A percentile compares a stretch with the other conserved stretches of the same genome.
Conservation (phyloP, 345 rosid species). For the Hevea brasiliensis region DNA sequence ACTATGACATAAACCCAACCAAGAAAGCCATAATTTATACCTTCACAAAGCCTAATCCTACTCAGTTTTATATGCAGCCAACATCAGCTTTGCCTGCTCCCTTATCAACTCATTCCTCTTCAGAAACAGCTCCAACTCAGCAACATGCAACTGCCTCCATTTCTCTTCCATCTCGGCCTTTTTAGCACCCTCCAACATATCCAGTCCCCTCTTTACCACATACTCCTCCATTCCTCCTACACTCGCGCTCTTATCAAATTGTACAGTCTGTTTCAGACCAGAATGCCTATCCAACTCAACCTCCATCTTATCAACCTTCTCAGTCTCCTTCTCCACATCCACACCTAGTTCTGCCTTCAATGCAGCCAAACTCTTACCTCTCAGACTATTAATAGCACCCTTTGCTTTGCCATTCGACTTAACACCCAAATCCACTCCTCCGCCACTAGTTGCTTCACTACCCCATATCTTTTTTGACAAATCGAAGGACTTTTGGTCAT, state of each 20-base stretch:
- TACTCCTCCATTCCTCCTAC: constrained; percentile 18
- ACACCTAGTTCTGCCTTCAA: neutral
- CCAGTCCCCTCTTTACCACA: constrained; percentile 15
- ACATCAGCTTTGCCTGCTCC: constrained; percentile 21
- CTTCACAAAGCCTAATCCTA: neutral
- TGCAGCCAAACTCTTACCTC: neutral
- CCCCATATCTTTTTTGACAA: constrained; percentile 41
- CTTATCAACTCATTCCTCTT: constrained; percentile 15
- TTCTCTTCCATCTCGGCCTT: constrained; percentile 25
- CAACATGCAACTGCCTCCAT: constrained; percentile 30
- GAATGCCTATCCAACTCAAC: constrained; percentile 9
- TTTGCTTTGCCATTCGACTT: constrained; percentile 4
- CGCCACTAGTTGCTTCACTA: neutral
- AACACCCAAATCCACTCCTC: neutral
- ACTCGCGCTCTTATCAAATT: neutral
- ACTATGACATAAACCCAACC: neutral
- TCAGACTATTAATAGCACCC: neutral
- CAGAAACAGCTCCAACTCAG: constrained; percentile 29
- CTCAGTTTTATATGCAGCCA: constrained; percentile 17
- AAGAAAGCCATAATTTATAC: neutral
- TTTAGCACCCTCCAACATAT: constrained; percentile 15
- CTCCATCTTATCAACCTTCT: neutral
- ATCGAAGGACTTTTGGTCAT: constrained; percentile 28
- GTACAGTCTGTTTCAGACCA: neutral
- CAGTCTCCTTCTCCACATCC: neutral